Conservation (phyloP, 805 yeast species). For the Sugiyamaella chiloensis region DNA sequence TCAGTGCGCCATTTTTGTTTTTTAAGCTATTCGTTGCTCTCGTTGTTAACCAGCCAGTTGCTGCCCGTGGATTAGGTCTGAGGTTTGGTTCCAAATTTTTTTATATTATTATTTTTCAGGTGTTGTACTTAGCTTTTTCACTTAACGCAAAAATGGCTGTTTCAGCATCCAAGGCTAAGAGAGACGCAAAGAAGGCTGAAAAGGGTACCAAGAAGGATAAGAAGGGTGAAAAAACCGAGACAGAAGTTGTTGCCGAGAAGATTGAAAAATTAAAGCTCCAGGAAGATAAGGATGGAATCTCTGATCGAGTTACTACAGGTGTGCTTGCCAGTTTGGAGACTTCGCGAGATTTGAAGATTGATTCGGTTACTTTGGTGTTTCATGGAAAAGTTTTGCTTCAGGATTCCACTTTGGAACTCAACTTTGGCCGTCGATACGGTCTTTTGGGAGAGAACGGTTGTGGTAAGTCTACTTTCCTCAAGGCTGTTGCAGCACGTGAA, state of each 20-base stretch:
- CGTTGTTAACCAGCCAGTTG: too few species aligned
- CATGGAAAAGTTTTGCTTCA: conserved; percentile 96
- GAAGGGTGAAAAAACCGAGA: conserved; percentile 32
- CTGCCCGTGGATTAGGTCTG: neutral
- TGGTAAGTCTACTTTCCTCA: conserved; percentile 94
- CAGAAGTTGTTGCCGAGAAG: conserved; percentile 60
- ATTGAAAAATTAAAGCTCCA: conserved; percentile 87
- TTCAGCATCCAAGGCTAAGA: conserved; percentile 94
- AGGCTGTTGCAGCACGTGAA: conserved; percentile 93
- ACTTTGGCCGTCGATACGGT: conserved; percentile 97
- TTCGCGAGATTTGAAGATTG: conserved; percentile 89
- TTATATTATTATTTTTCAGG: neutral
- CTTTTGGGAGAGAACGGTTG: conserved; percentile 97
- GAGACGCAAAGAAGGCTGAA: conserved; percentile 94
- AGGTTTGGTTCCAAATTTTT: neutral
- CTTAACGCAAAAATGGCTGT: conserved; percentile 21
- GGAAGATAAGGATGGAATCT: conserved; percentile 87
- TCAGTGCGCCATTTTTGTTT: too few species aligned
- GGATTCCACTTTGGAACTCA: conserved; percentile 87
- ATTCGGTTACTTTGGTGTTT: conserved; percentile 87
- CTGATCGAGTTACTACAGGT: conserved; percentile 98
- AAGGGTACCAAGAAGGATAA: conserved; percentile 66
- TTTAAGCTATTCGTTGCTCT: too few species aligned
- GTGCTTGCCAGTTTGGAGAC: conserved; percentile 85
- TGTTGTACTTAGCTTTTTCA: neutral